Conservation (phyloP, 306 rosid genomes). For the peach (Prunus persica) region DNA sequence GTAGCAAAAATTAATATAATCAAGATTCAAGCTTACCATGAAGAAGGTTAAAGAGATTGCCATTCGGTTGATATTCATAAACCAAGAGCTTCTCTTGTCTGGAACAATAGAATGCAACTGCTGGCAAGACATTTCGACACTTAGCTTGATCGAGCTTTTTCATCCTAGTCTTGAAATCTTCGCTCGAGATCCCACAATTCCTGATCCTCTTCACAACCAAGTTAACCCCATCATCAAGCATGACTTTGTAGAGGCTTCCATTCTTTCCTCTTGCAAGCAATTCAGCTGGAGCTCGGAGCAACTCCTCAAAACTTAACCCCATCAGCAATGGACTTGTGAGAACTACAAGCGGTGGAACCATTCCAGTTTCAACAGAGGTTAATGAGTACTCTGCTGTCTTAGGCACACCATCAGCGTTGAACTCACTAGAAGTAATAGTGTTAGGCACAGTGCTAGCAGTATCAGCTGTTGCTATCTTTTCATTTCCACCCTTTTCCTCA, state of each 20-base stretch:
- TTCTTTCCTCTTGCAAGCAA: slow-evolving; percentile 62
- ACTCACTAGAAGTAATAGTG: slow-evolving; percentile 27
- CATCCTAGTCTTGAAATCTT: slow-evolving; percentile 54
- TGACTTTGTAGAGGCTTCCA: slow-evolving; percentile 73
- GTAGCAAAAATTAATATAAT: background rate
- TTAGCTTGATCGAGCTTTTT: slow-evolving; percentile 36
- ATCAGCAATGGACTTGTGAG: slow-evolving; percentile 33
- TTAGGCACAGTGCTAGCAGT: slow-evolving; percentile 26
- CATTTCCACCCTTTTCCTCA: slow-evolving; percentile 17
- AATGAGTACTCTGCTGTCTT: slow-evolving; percentile 46
- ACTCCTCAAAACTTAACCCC: slow-evolving; percentile 52
- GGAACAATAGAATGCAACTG: slow-evolving; percentile 68
- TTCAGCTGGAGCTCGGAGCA: slow-evolving; percentile 74
- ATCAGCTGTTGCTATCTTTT: slow-evolving; percentile 18
- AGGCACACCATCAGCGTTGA: slow-evolving; percentile 18
- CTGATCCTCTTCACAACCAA: slow-evolving; percentile 79
- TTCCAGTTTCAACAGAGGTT: slow-evolving; percentile 48
- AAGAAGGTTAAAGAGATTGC: slow-evolving; percentile 71
- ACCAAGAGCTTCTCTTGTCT: slow-evolving; percentile 73
- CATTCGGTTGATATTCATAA: slow-evolving; percentile 59
- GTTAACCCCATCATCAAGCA: slow-evolving; percentile 40
- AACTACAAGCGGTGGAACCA: slow-evolving; percentile 39
- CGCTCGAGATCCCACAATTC: slow-evolving; percentile 52
- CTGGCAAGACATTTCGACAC: slow-evolving; percentile 49
- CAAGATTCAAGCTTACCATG: slow-evolving; percentile 38